Conservation (phyloP, 2,329 filamentous ascomycete genomes). For the Plectosphaerella cucumerina region DNA sequence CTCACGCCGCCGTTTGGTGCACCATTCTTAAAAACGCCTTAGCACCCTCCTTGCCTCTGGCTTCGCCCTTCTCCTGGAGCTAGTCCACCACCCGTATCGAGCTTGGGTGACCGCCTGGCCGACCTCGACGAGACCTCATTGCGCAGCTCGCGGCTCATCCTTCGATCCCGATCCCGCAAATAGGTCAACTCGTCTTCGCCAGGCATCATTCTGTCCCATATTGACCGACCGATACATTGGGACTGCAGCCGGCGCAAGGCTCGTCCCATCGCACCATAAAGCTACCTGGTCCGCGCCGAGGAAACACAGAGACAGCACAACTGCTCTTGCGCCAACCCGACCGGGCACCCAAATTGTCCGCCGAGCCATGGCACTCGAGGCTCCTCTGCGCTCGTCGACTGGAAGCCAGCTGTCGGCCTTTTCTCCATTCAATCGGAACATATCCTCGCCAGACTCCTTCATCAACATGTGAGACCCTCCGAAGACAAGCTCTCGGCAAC, state of each 20-base stretch:
- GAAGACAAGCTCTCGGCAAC: background rate
- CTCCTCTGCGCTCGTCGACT: constrained; percentile 58
- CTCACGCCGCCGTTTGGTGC: background rate
- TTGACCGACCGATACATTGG: background rate
- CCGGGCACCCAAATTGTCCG: background rate
- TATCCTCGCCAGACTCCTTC: constrained; percentile 52
- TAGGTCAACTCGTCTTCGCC: background rate
- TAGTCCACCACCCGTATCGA: background rate
- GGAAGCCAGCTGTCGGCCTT: constrained; percentile 52
- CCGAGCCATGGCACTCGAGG: constrained; percentile 54
- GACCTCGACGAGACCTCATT: constrained; percentile 1
- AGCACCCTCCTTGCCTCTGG: constrained; percentile 1
- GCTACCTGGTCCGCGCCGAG: constrained; percentile 1
- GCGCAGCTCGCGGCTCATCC: background rate
- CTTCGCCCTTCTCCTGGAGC: constrained; percentile 3
- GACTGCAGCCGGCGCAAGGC: background rate
- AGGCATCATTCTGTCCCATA: no score
- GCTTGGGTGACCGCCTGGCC: constrained; percentile 3
- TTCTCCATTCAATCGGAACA: constrained; percentile 45
- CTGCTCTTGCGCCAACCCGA: constrained; percentile 10
- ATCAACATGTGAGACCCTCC: constrained; percentile 44
- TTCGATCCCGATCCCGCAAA: background rate
- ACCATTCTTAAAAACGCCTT: constrained; percentile 4
- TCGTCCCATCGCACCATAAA: constrained; percentile 9
- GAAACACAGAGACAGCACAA: background rate